Evolutionary conservation across 1,139 yeast genomes (phyloP).

Genomic region (Saccharomyces hybrid): DNA sequence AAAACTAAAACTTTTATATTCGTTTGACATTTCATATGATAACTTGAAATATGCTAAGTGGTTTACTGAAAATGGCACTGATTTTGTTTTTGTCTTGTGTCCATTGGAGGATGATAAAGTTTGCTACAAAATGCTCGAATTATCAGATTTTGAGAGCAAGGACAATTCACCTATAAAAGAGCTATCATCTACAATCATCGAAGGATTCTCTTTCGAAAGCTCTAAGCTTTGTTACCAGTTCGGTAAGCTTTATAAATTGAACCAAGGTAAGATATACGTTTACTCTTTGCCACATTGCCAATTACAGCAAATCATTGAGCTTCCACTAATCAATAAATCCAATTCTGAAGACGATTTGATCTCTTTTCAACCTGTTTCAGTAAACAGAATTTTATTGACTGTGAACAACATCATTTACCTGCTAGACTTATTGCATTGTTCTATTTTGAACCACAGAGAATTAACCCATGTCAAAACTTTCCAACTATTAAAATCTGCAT

Average conservation of each 20-base stretch:
- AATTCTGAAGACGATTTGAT: slow-evolving; percentile 9
- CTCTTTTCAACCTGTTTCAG: slow-evolving; percentile 31
- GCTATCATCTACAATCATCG: slow-evolving; percentile 23
- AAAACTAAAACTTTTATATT: slow-evolving; percentile 19
- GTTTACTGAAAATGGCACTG: slow-evolving; percentile 15
- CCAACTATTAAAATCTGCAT: slow-evolving; percentile 27
- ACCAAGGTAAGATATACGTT: slow-evolving; percentile 13
- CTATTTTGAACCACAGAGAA: slow-evolving; percentile 34
- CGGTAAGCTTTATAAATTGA: slow-evolving; percentile 24
- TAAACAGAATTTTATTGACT: slow-evolving; percentile 35
- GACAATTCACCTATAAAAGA: slow-evolving; percentile 17
- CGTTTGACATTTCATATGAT: slow-evolving; percentile 20
- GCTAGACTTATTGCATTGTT: slow-evolving; percentile 38
- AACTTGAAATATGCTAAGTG: slow-evolving; percentile 19
- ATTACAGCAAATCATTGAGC: slow-evolving; percentile 18
- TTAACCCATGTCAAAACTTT: slow-evolving; percentile 29
- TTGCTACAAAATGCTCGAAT: slow-evolving; percentile 23
- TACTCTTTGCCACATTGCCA: slow-evolving; percentile 31
- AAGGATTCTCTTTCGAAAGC: slow-evolving; percentile 17
- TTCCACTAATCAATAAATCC: slow-evolving; percentile 19
- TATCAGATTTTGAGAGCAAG: slow-evolving; percentile 7
- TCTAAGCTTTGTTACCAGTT: slow-evolving; percentile 24
- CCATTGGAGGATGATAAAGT: slow-evolving; percentile 18
- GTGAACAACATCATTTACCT: slow-evolving; percentile 32
- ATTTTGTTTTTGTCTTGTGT: slow-evolving; percentile 20